Base-by-base conservation (phyloP, 805 yeast genomes). In the Teunomyces kruisii region DNA sequence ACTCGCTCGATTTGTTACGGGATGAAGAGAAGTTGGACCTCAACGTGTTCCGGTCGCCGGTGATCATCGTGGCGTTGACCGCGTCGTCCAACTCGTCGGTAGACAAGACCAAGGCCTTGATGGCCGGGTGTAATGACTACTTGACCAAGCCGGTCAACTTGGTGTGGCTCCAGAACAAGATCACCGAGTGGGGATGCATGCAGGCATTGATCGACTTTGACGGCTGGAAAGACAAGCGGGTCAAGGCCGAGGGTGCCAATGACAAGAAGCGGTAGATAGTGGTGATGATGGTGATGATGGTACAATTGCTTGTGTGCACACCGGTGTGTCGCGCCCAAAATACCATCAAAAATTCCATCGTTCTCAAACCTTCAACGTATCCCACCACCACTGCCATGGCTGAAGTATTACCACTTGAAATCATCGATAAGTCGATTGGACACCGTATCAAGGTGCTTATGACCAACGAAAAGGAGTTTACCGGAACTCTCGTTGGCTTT, bases 121-220 rank as follows among this genome's bases (percentile, higher is more conserved):
- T 95, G 24, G 97, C 98, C 2, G 99, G 99, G 39, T 94, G 99
- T 67, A 94, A 94, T 59, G 99, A 94, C 65, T 94, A 86, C 68
- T 68, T 94, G 54, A 94, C 97, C 8, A 94, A 94, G 55, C 99
- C 99, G 0, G 98, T 94, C 7, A 92, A 90, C 55, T 72, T 92
- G 54, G 88, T 82, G 40, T 94, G 99, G 99, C 72, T 94, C 39
- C 88, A 90, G 57, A 88, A 88, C 59, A 94, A 94, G 66, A 87
- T 94, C 42, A 86, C 90, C 0, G 97, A 92, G 65, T 94, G 98
- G 98, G 98, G 99, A 0, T 92, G 98, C 65, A 92, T 92, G 98
- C 99, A 92, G 67, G 97, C 97, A 0, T 70, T 92, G 40, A 91
- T 92, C 62, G 96, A 92, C 65, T 92, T 86, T 64, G 97, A 94